A percentile compares a stretch with the other conserved stretches of the same genome.
phyloP scores from a whole-genome alignment of 495 filamentous ascomycete genomes.

The Evernia prunastri region DNA sequence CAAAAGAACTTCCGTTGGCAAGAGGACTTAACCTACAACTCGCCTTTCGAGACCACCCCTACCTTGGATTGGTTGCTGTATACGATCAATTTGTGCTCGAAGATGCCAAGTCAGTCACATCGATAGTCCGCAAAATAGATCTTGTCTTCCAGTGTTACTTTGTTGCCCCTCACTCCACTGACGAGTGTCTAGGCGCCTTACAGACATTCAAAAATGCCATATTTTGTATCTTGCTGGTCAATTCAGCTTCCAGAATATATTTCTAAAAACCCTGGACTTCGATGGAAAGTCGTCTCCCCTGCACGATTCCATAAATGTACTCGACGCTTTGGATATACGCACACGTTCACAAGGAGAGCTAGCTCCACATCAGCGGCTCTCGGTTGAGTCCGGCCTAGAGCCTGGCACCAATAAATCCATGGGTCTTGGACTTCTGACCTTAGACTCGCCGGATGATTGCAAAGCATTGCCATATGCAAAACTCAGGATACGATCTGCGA shows the following conservation, averaged over 20 bases:
- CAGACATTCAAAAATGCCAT: conserved; percentile 4
- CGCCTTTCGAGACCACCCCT: conserved; percentile 4
- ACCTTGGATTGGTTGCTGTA: conserved; percentile 1
- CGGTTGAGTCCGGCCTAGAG: not conserved
- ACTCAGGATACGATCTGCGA: not conserved
- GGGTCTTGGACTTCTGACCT: conserved; percentile 2
- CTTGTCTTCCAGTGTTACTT: not conserved
- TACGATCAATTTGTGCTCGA: conserved; percentile 5
- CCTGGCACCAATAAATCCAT: not conserved
- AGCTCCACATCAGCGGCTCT: not conserved
- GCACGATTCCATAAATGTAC: not conserved
- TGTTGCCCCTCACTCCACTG: too few species aligned
- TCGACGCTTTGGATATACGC: conserved; percentile 1
- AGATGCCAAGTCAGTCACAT: not conserved
- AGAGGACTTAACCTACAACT: not conserved
- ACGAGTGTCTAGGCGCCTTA: not conserved
- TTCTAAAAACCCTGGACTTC: not conserved
- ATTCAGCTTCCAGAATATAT: not conserved
- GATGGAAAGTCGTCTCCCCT: not conserved
- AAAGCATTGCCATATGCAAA: not conserved
- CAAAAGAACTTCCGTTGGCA: conserved; percentile 1
- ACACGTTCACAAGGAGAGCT: not conserved
- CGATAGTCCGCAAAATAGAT: not conserved
- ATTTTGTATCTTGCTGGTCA: not conserved
- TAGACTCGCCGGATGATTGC: not conserved